Conservation (phyloP, 129 eudicot genomes). For the Tagetes patula region DNA sequence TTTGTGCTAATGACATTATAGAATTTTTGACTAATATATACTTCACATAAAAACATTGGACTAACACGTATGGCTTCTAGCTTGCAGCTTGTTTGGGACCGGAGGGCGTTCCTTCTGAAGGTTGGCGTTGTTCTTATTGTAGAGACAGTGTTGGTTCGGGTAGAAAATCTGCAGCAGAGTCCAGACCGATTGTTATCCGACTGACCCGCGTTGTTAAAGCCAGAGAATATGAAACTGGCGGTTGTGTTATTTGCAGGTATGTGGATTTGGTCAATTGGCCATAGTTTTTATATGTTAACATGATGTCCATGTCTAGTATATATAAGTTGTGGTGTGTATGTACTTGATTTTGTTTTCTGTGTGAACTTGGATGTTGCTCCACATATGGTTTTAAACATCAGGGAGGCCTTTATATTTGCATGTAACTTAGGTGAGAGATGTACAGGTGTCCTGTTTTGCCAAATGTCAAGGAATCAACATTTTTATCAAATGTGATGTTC, state of each 20-base stretch:
- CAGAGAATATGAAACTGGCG: conserved; percentile 78
- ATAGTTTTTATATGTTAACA: background rate
- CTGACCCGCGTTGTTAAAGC: conserved; percentile 74
- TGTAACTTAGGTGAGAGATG: conserved; percentile 15
- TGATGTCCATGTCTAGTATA: conserved; percentile 9
- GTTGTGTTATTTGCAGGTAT: conserved; percentile 96
- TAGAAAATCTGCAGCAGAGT: conserved; percentile 54
- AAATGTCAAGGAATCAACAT: background rate
- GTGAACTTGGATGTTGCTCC: conserved; percentile 18
- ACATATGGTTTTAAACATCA: background rate
- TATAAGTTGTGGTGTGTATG: conserved; percentile 6
- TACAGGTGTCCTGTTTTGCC: conserved; percentile 12
- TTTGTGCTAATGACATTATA: conserved; percentile 3
- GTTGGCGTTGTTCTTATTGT: conserved; percentile 75
- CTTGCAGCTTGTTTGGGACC: conserved; percentile 78
- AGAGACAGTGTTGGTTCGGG: conserved; percentile 54
- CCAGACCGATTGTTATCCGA: conserved; percentile 65
- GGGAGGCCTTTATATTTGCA: background rate
- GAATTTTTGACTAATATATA: background rate
- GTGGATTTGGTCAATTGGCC: conserved; percentile 17
- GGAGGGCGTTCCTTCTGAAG: conserved; percentile 56
- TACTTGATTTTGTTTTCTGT: conserved; percentile 16
- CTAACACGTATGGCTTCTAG: conserved; percentile 26
- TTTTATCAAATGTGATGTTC: conserved; percentile 7
- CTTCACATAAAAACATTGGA: background rate